These are phyloP conservation scores for Psilocybe cubensis DNA, from an alignment of 768 basidiomycete genomes.

Conservation along the genomic window DNA sequence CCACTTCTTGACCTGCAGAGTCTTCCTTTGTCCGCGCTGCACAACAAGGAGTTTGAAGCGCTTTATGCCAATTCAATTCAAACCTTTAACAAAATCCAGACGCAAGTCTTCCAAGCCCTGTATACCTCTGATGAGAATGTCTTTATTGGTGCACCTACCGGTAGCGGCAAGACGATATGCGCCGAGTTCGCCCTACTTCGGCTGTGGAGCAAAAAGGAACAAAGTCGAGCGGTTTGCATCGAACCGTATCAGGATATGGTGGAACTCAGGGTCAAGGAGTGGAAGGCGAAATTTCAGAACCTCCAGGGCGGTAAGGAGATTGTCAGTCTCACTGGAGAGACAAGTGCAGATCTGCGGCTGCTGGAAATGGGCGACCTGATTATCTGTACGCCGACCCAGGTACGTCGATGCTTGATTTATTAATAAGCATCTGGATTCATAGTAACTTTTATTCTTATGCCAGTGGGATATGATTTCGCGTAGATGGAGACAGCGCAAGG, in stretches of 20 bases:
- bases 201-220: slow-evolving; percentile 90
- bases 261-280: slow-evolving; percentile 85
- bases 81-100: slow-evolving; percentile 98
- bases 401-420: slow-evolving; percentile 34
- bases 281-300: slow-evolving; percentile 80
- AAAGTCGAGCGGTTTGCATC: slow-evolving; percentile 88
- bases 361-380: slow-evolving; percentile 93
- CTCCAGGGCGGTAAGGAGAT: slow-evolving; percentile 94
- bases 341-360: slow-evolving; percentile 86
- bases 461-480: slow-evolving; percentile 96
- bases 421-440: slow-evolving; percentile 4
- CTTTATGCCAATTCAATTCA: slow-evolving; percentile 82
- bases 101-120: slow-evolving; percentile 97
- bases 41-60: slow-evolving; percentile 90
- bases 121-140: slow-evolving; percentile 97
- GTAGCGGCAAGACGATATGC: slow-evolving; percentile 96
- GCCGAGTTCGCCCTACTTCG: slow-evolving; percentile 95
- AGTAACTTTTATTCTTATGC: slow-evolving; percentile 1
- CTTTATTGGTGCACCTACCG: slow-evolving; percentile 95
- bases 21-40: slow-evolving; percentile 87
- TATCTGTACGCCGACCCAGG: slow-evolving; percentile 91
- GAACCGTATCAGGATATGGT: slow-evolving; percentile 99
- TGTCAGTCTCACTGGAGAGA: slow-evolving; percentile 92
- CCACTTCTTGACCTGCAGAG: slow-evolving; percentile 92
- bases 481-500: slow-evolving; percentile 96